These are phyloP conservation scores for Lactifluus subvellereus DNA, from an alignment of 768 basidiomycete species.

Conservation along the genomic window DNA sequence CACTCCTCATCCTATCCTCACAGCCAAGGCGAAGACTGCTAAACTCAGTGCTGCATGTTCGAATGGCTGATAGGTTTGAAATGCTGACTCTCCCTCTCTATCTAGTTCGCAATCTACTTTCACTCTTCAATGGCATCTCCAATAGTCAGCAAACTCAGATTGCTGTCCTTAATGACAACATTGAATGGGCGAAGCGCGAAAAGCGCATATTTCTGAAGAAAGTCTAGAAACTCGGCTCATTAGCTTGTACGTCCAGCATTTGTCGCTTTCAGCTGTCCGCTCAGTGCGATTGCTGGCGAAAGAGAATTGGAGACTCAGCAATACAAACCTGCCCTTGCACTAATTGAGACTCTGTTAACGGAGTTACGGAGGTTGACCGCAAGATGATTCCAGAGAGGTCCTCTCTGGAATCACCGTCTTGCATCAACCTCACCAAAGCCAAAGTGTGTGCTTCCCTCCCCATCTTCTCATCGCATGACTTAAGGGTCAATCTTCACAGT, in stretches of 20 bases:
- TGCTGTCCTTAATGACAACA: slow-evolving; percentile 81
- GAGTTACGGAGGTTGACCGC: slow-evolving; percentile 94
- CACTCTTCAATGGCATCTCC: slow-evolving; percentile 78
- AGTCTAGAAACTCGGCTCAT: slow-evolving; percentile 86
- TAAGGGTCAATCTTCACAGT: slow-evolving; percentile 37
- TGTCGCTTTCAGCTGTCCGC: not conserved
- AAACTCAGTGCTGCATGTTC: slow-evolving; percentile 67
- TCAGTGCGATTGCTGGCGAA: not conserved
- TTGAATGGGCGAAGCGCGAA: slow-evolving; percentile 86
- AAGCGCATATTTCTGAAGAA: slow-evolving; percentile 93
- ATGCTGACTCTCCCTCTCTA: not conserved
- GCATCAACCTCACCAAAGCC: slow-evolving; percentile 86
- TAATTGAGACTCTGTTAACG: slow-evolving; percentile 83
- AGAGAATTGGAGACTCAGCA: slow-evolving; percentile 72
- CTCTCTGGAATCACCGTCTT: slow-evolving; percentile 89
- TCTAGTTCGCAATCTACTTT: slow-evolving; percentile 87
- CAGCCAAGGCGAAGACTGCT: slow-evolving; percentile 95
- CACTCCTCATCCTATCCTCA: slow-evolving; percentile 78
- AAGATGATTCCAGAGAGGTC: slow-evolving; percentile 95
- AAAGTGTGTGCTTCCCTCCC: slow-evolving; percentile 48
- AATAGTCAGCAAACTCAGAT: slow-evolving; percentile 72
- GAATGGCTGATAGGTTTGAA: not conserved
- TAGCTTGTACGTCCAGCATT: slow-evolving; percentile 46
- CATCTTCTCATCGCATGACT: not conserved
- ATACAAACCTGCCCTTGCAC: slow-evolving; percentile 69